phyloP scores from a whole-genome alignment of 352 stramenopile species.

The Phytophthora citricola region DNA sequence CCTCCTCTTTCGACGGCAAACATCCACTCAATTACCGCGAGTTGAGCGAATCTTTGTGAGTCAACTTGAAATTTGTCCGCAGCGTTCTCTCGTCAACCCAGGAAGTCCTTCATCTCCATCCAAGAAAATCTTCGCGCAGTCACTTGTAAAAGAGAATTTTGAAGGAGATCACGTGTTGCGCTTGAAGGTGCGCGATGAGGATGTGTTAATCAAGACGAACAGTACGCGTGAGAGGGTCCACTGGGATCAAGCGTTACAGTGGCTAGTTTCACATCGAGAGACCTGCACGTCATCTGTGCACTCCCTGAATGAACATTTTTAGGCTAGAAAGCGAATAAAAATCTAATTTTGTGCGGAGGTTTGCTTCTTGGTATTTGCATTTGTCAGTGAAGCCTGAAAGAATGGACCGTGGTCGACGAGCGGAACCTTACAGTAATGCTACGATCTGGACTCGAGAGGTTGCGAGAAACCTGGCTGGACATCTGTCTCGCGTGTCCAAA shows the following conservation, averaged over 20 bases:
- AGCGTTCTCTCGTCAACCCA: constrained; percentile 20
- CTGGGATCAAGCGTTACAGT: constrained; percentile 55
- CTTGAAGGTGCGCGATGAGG: constrained; percentile 48
- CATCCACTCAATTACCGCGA: constrained; percentile 13
- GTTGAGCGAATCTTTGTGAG: constrained; percentile 54
- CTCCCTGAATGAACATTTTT: constrained; percentile 8
- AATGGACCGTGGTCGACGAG: constrained; percentile 76
- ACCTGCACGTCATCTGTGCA: not conserved
- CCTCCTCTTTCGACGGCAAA: constrained; percentile 47
- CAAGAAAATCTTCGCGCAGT: constrained; percentile 23
- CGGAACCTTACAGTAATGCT: constrained; percentile 81
- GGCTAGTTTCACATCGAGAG: constrained; percentile 35
- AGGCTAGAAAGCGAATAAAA: constrained; percentile 10
- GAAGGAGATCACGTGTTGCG: constrained; percentile 42
- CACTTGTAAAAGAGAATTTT: constrained; percentile 26
- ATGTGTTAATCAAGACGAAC: constrained; percentile 43
- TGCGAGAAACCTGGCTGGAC: constrained; percentile 68
- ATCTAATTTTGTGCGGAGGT: constrained; percentile 28
- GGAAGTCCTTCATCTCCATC: constrained; percentile 11
- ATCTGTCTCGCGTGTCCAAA: constrained; percentile 74
- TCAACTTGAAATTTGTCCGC: constrained; percentile 45
- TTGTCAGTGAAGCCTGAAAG: constrained; percentile 4
- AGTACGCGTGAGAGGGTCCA: constrained; percentile 36
- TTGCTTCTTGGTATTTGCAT: not conserved
- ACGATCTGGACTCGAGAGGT: constrained; percentile 82